A percentile compares a stretch with the other conserved stretches of the same genome.
Conservation (phyloP, 2,329 filamentous ascomycete species). For the Juglanconis sp. region DNA sequence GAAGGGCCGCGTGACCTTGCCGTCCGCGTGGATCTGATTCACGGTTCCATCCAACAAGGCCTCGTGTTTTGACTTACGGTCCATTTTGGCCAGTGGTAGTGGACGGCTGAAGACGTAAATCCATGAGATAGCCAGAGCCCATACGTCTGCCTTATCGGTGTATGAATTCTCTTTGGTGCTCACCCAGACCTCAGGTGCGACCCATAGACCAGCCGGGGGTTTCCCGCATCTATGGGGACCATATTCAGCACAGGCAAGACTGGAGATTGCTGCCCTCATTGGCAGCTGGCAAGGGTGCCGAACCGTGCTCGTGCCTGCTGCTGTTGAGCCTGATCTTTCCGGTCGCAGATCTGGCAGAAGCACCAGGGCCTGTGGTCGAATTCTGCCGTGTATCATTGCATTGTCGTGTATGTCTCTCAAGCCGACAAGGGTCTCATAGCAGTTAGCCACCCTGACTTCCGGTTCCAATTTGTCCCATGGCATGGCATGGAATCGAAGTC, state of each 20-base stretch:
- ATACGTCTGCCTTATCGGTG: not conserved
- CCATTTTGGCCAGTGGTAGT: not conserved
- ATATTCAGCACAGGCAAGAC: not conserved
- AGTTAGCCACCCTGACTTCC: not conserved
- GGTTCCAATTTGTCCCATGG: not conserved
- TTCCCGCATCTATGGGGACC: not conserved
- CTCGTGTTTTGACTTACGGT: not conserved
- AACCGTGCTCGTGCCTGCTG: too few species aligned
- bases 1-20: not conserved
- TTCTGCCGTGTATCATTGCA: not conserved
- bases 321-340: not conserved
- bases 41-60: not conserved
- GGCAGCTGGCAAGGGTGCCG: not conserved
- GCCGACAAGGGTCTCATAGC: too few species aligned
- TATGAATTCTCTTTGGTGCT: not conserved
- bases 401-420: not conserved
- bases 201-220: not conserved
- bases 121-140: not conserved
- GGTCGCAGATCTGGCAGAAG: not conserved
- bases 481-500: not conserved
- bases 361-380: not conserved
- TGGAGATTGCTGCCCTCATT: not conserved
- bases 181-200: not conserved
- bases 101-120: not conserved
- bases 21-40: not conserved